phyloP scores from a whole-genome alignment of 2,329 filamentous ascomycete genomes.

The Aspergillus persii region DNA sequence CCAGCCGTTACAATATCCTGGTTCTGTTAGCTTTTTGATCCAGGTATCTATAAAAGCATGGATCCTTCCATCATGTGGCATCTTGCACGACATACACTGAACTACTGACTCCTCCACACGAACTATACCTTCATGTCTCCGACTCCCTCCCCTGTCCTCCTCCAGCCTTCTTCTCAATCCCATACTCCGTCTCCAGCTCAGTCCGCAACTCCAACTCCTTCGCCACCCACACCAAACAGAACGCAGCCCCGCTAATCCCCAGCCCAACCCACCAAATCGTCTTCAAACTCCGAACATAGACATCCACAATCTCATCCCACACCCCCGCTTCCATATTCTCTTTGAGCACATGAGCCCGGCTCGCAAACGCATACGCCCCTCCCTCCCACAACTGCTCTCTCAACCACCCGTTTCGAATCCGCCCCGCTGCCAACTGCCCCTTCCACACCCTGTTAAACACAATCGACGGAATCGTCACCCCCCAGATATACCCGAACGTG shows the following conservation, averaged over 20 bases:
- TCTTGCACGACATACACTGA: no score
- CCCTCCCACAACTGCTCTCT: not conserved
- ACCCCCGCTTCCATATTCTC: no score
- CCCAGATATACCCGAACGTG: not conserved
- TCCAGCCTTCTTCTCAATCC: not conserved
- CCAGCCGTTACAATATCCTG: no score
- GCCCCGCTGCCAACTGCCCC: not conserved
- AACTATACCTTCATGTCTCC: no score
- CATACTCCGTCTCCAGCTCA: constrained; percentile 3
- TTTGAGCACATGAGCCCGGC: not conserved
- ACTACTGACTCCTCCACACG: no score
- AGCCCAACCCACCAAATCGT: constrained; percentile 24
- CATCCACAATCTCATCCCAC: not conserved
- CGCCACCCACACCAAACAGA: constrained; percentile 34
- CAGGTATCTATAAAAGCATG: no score
- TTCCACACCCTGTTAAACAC: not conserved
- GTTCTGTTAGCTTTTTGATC: no score
- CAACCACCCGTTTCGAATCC: not conserved
- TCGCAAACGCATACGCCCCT: not conserved
- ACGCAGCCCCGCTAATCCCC: constrained; percentile 28
- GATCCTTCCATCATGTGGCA: no score
- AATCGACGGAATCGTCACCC: not conserved
- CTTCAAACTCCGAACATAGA: constrained; percentile 18
- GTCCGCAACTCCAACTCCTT: constrained; percentile 24
- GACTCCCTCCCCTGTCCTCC: no score